Evolutionary conservation across 1,139 yeast species (phyloP), one percentile per base, ranked within the genome.

Genomic region (Candida smagusa): DNA sequence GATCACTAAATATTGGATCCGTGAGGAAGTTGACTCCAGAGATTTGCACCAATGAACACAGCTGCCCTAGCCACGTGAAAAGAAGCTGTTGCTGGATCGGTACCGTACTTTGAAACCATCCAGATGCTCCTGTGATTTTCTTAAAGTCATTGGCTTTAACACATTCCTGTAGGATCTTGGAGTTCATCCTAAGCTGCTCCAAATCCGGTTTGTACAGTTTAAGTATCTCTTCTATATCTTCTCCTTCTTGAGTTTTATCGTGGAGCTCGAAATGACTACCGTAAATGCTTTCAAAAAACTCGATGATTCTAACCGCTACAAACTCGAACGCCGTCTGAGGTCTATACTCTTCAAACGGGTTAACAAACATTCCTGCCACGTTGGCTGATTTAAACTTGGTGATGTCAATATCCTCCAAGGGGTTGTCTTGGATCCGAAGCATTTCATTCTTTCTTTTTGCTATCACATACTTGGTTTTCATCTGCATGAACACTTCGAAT

Each of bases 31-130:
- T 86, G 11, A 88, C 63, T 1, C 88, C 86, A 4, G 84, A 74
- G 8, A 87, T 59, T 53, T 86, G 90, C 4, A 88, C 65, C 39
- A 79, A 74, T 2, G 92, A 77, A 58, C 97, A 88, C 37, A 95
- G 84, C 56, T 90, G 97, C 2, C 97, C 97, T 30, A 90, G 59
- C 97, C 97, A 90, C 0, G 97, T 88, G 52, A 84, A 78, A 3
- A 84, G 66, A 49, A 85, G 49, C 45, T 84, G 72, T 27, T 76
- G 64, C 12, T 61, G 44, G 4, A 74, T 39, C 1, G 65, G 48
- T 19, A 28, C 37, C 12, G 21, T 23, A 22, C 13, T 21, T 4
- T 35, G 34, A 9, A 34, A 28, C 44, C 43, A 42, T 13, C 31
- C 30, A 3, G 23, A 22, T 27, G 33, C 30, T 12, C 34, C 19